Conservation (phyloP, 2,329 filamentous ascomycete species). For the Daldinia sp. region DNA sequence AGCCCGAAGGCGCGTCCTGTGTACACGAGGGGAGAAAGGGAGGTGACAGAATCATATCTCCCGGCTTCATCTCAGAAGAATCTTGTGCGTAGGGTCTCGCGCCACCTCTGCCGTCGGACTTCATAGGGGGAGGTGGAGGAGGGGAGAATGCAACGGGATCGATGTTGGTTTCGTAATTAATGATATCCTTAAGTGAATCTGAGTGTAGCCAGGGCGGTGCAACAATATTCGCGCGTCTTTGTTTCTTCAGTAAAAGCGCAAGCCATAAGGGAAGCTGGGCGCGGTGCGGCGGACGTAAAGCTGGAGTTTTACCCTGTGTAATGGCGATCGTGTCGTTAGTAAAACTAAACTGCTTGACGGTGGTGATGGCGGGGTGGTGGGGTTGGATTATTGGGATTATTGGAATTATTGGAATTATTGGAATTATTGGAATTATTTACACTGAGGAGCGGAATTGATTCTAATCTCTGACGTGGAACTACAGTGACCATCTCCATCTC, state of each 20-base stretch:
- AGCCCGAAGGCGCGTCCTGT: slow-evolving; percentile 73
- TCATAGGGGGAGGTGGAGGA: slow-evolving; percentile 74
- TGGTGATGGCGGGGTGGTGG: slow-evolving; percentile 39
- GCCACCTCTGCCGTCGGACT: slow-evolving; percentile 61
- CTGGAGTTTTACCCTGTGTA: slow-evolving; percentile 78
- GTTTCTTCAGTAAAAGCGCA: slow-evolving; percentile 92
- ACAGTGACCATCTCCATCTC: slow-evolving; percentile 98
- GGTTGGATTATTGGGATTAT: slow-evolving; percentile 14
- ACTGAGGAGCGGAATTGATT: slow-evolving; percentile 84
- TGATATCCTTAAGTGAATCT: slow-evolving; percentile 78
- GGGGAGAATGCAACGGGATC: slow-evolving; percentile 80
- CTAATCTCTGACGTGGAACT: slow-evolving; percentile 89
- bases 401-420: slow-evolving; percentile 2
- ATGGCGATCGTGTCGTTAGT: slow-evolving; percentile 6
- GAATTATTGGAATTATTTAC: slow-evolving; percentile 60
- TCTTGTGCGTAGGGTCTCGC: slow-evolving; percentile 53
- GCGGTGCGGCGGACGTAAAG: slow-evolving; percentile 84
- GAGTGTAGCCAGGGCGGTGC: slow-evolving; percentile 90
- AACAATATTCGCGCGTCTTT: slow-evolving; percentile 91
- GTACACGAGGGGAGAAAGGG: slow-evolving; percentile 85
- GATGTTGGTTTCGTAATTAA: slow-evolving; percentile 82
- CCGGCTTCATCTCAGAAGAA: slow-evolving; percentile 42
- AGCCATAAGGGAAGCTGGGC: slow-evolving; percentile 90
- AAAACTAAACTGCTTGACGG: slow-evolving; percentile 12
- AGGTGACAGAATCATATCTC: slow-evolving; percentile 64